phyloP scores from a whole-genome alignment of 768 basidiomycete genomes.

The Paxillus ammoniavirescens region DNA sequence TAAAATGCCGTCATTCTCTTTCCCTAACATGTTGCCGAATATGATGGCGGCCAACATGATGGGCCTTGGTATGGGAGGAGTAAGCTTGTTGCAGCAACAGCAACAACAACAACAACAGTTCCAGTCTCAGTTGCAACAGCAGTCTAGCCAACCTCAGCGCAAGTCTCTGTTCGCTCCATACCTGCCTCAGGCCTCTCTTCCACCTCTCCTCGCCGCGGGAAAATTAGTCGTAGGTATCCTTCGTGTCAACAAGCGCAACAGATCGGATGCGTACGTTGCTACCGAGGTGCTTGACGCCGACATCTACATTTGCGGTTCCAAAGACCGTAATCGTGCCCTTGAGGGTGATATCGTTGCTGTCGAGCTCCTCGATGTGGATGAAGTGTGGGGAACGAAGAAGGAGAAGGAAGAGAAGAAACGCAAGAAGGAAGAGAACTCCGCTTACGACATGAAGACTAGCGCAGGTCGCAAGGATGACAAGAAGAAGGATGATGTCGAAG shows the following conservation, averaged over 20 bases:
- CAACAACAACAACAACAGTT: slow-evolving; percentile 74
- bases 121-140: slow-evolving; percentile 93
- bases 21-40: slow-evolving; percentile 97
- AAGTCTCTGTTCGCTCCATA: slow-evolving; percentile 99
- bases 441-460: slow-evolving; percentile 79
- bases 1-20: slow-evolving; percentile 97
- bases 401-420: slow-evolving; percentile 99
- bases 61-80: slow-evolving; percentile 80
- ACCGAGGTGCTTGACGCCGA: slow-evolving; percentile 98
- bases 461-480: slow-evolving; percentile 92
- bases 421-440: slow-evolving; percentile 99
- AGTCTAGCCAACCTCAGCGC: slow-evolving; percentile 88
- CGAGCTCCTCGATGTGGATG: slow-evolving; percentile 95
- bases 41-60: slow-evolving; percentile 98
- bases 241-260: slow-evolving; percentile 96
- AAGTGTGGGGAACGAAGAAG: slow-evolving; percentile 98
- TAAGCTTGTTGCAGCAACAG: slow-evolving; percentile 87
- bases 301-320: slow-evolving; percentile 98
- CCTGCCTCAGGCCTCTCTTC: slow-evolving; percentile 94
- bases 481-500: slow-evolving; percentile 99
- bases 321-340: slow-evolving; percentile 96
- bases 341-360: slow-evolving; percentile 99
- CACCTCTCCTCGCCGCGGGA: slow-evolving; percentile 93
- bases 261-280: slow-evolving; percentile 97
- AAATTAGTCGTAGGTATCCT: slow-evolving; percentile 97